Evolutionary conservation across 495 filamentous ascomycete genomes (phyloP).

Genomic region (Darksidea phi): DNA sequence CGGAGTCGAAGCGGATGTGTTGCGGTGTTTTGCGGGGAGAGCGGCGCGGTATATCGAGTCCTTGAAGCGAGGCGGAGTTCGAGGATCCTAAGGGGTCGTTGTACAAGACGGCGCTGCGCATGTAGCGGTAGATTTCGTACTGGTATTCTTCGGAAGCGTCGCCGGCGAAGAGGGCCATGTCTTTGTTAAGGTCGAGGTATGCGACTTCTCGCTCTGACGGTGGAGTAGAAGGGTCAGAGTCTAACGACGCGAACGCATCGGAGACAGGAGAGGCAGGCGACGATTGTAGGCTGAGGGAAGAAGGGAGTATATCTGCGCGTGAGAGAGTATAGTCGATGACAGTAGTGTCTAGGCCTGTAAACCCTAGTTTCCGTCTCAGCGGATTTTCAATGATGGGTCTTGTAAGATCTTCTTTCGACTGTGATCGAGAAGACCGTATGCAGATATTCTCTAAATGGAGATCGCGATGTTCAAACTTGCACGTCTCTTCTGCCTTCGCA

Average conservation of each 20-base stretch:
- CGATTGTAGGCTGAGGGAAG: not conserved
- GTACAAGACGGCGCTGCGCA: slow-evolving; percentile 35
- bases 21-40: not conserved
- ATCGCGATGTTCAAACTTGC: slow-evolving; percentile 85
- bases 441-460: slow-evolving; percentile 88
- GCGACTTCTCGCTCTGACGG: slow-evolving; percentile 30
- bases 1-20: not conserved
- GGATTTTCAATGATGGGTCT: slow-evolving; percentile 17
- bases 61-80: not conserved
- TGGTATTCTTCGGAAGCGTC: slow-evolving; percentile 45
- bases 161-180: slow-evolving; percentile 41
- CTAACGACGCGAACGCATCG: not conserved
- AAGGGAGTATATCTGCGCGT: slow-evolving; percentile 51
- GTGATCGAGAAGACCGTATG: slow-evolving; percentile 44
- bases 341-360: slow-evolving; percentile 71
- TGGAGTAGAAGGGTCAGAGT: not conserved
- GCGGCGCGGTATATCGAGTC: slow-evolving; percentile 5
- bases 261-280: not conserved
- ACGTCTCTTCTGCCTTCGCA: slow-evolving; percentile 69
- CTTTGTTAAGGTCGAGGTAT: slow-evolving; percentile 41
- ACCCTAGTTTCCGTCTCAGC: slow-evolving; percentile 58
- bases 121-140: slow-evolving; percentile 48
- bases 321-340: slow-evolving; percentile 91
- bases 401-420: not conserved
- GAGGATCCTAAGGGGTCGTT: slow-evolving; percentile 26